phyloP scores from a whole-genome alignment of 768 basidiomycete genomes.

The Kwoniella dejecticola region DNA sequence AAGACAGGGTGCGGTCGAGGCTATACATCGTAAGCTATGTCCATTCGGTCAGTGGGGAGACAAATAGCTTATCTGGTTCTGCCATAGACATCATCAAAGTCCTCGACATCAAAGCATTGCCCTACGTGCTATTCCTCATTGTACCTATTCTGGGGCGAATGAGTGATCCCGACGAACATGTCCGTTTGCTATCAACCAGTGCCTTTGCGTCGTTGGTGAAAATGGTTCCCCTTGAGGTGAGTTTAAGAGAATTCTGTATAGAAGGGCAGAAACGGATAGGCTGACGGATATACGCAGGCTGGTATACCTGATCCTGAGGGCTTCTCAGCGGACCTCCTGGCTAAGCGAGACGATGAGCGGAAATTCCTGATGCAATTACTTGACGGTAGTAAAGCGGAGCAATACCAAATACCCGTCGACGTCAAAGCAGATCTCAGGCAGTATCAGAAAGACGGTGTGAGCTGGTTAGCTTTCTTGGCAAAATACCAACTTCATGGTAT shows the following conservation, averaged over 20 bases:
- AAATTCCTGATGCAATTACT: slow-evolving; percentile 90
- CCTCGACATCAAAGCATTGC: slow-evolving; percentile 89
- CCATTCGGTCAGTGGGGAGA: too few species aligned
- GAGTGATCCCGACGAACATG: slow-evolving; percentile 90
- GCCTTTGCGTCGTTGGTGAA: slow-evolving; percentile 96
- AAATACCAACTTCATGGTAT: slow-evolving; percentile 98
- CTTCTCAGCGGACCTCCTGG: slow-evolving; percentile 83
- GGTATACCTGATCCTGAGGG: slow-evolving; percentile 95
- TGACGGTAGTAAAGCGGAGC: slow-evolving; percentile 91
- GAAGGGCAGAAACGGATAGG: not conserved
- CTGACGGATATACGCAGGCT: slow-evolving; percentile 61
- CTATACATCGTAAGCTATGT: slow-evolving; percentile 76
- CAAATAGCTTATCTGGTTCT: not conserved
- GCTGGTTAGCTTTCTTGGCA: slow-evolving; percentile 96
- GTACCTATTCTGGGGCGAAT: slow-evolving; percentile 95
- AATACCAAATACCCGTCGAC: slow-evolving; percentile 77
- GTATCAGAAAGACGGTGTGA: slow-evolving; percentile 98
- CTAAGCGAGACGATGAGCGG: slow-evolving; percentile 81
- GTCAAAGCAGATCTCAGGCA: slow-evolving; percentile 94
- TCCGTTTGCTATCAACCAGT: slow-evolving; percentile 91
- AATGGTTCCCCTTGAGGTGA: slow-evolving; percentile 95
- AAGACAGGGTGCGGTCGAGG: slow-evolving; percentile 85
- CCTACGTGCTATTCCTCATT: slow-evolving; percentile 94
- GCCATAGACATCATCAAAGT: slow-evolving; percentile 82
- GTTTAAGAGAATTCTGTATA: slow-evolving; percentile 24